Base-by-base conservation (phyloP, 352 stramenopile species). In the Phytopythium cucurbitacearum region DNA sequence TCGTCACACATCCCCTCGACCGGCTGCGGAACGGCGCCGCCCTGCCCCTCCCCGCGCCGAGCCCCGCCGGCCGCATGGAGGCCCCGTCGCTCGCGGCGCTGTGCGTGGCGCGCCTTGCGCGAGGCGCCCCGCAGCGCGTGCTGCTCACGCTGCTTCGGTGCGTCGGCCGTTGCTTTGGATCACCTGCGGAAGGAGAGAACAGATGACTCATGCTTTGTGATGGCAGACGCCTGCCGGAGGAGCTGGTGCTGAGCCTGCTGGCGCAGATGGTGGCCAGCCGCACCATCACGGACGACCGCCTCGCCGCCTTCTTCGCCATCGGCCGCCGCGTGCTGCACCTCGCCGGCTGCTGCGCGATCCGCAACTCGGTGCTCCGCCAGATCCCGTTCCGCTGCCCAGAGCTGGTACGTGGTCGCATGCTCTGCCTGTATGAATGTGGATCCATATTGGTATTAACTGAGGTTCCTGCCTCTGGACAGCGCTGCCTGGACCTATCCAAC, bases 361-460 rank as follows among this genome's bases (percentile, higher is more conserved):
- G 85, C 41, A 94, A 95, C 59, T 95, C 85, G 56, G 86, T 94
- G 39, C 56, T 95, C 41, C 81, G 85, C 6, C 85, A 94, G 63
- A 95, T 95, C 50, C 85, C 85, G 6, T 85, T 87, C 47, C 80
- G 80, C 36, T 94, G 83, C 55, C 85, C 85, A 7, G 67, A 94
- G 47, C 53, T 95, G 55, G 85, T 95, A 65, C 56, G 59, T 56
- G 5, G 7, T 21, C n/a, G 8, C n/a, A 1, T 15, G 4, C 7
- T 39, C 10, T 6, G 21, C 42, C 2, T 40, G 1, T 34, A 3
- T 10, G 32, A 8, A 7, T 44, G 15, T 9, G 41, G 7, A 40
- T 37, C 32, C 5, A 47, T 11, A 28, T 2, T 28, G 21, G 21
- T 28, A 38, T 37, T 0, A 16, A 5, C 38, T 53, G 21, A 28